These are phyloP conservation scores for Myriosclerotinia duriaeana DNA, from an alignment of 2,329 filamentous ascomycete genomes.

Conservation along the genomic window DNA sequence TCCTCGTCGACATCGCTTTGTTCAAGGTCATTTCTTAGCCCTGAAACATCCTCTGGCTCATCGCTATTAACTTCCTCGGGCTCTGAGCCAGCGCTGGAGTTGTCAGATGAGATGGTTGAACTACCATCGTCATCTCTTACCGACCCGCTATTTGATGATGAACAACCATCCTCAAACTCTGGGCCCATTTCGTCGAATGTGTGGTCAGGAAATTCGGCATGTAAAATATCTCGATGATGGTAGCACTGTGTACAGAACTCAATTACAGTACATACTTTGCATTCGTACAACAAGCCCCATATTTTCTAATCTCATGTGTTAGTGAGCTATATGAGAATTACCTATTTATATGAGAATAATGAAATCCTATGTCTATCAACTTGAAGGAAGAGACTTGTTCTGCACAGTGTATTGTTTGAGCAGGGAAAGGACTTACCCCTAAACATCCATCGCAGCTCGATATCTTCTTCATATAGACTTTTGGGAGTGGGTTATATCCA, in stretches of 20 bases:
- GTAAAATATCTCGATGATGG: not conserved
- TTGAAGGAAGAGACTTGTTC: not conserved
- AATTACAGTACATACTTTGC: not conserved
- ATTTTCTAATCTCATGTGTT: not conserved
- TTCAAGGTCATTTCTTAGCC: too few relatives aligned
- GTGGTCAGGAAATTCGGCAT: not conserved
- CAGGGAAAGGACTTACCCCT: not conserved
- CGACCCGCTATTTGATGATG: too few relatives aligned
- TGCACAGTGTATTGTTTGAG: too few relatives aligned
- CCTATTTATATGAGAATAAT: not conserved
- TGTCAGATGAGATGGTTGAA: too few relatives aligned
- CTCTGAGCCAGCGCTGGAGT: too few relatives aligned
- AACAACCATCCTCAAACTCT: not conserved
- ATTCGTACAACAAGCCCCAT: not conserved
- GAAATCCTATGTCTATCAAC: not conserved
- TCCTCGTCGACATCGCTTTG: not conserved
- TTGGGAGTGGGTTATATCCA: not conserved
- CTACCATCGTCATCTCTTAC: too few relatives aligned
- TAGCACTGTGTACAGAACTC: not conserved
- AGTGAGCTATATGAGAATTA: not conserved
- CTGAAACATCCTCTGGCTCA: too few relatives aligned
- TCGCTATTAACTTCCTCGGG: too few relatives aligned
- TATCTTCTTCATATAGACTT: not conserved
- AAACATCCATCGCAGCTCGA: not conserved
- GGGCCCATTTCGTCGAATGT: not conserved